A percentile compares a stretch with the other conserved stretches of the same genome.
These are phyloP conservation scores for Tetraselmis chui DNA, from an alignment of 139 green algal genomes.

Conservation along the genomic window DNA sequence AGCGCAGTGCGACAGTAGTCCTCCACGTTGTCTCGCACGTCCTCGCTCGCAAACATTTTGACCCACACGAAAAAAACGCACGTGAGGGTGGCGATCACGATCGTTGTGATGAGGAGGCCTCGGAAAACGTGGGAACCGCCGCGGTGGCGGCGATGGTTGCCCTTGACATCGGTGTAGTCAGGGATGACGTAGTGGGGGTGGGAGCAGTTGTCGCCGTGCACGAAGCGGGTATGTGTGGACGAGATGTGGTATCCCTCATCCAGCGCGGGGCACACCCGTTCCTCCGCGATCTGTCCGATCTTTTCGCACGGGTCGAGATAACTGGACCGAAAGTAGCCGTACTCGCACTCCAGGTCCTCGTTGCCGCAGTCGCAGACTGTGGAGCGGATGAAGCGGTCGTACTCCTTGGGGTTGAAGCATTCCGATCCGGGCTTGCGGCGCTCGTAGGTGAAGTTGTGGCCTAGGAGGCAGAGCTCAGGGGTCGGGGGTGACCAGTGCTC, in stretches of 20 bases:
- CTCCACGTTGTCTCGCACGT: background rate
- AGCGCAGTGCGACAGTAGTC: background rate
- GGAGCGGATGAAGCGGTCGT: background rate
- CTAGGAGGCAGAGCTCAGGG: constrained; percentile 5
- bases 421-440: background rate
- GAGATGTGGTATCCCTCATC: background rate
- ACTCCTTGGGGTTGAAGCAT: constrained; percentile 11
- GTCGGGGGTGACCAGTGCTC: background rate
- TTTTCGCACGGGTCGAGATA: background rate
- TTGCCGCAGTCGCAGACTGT: constrained; percentile 5
- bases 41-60: background rate
- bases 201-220: background rate
- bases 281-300: background rate
- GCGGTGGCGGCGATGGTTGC: background rate
- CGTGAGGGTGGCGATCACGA: background rate
- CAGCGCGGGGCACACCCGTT: background rate
- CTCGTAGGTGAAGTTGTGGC: constrained; percentile 6
- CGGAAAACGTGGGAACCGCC: background rate
- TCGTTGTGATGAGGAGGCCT: background rate
- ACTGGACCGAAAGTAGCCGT: background rate
- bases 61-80: background rate
- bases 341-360: constrained; percentile 11
- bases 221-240: background rate
- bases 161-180: background rate
- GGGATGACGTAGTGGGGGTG: background rate